Percentiles rank a stretch among this genome's conserved stretches.
Evolutionary conservation across 139 green algal genomes (phyloP).

Genomic region (Chlorella vulgaris): DNA sequence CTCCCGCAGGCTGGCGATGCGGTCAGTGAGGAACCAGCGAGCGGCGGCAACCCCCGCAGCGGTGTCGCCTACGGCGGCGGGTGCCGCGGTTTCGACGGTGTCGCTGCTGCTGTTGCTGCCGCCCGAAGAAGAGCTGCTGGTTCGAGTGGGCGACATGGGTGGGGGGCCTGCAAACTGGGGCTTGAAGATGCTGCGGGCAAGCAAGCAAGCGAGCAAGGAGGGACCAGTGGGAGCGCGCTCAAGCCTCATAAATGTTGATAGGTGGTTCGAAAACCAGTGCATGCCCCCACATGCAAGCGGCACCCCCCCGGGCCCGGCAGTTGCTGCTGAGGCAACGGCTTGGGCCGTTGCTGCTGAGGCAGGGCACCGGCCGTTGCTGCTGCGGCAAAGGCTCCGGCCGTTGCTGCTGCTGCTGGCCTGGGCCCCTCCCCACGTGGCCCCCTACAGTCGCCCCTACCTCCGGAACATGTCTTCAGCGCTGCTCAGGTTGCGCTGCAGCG

Average conservation of each 20-base stretch:
- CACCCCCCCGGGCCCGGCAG: no score
- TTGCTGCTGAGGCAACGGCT: no score
- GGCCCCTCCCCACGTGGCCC: not conserved
- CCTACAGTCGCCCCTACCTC: not conserved
- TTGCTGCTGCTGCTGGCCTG: no score
- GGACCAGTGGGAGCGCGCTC: not conserved
- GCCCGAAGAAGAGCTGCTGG: not conserved
- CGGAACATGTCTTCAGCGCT: constrained; percentile 53
- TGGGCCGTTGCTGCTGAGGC: no score
- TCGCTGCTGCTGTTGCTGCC: not conserved
- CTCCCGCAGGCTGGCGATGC: constrained; percentile 49
- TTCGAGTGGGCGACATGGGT: not conserved
- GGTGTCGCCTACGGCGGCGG: not conserved
- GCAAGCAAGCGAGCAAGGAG: not conserved
- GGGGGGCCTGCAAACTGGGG: constrained; percentile 18
- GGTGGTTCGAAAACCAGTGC: no score
- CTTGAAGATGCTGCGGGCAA: constrained; percentile 32
- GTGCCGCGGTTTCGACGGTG: not conserved
- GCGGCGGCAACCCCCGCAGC: not conserved
- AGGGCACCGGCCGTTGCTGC: no score
- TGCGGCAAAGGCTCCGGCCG: no score
- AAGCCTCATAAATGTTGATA: no score
- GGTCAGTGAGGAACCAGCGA: constrained; percentile 34
- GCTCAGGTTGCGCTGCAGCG: constrained; percentile 49
- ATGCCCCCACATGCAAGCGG: no score